phyloP scores from a whole-genome alignment of 768 basidiomycete species.

The Russula compacta region DNA sequence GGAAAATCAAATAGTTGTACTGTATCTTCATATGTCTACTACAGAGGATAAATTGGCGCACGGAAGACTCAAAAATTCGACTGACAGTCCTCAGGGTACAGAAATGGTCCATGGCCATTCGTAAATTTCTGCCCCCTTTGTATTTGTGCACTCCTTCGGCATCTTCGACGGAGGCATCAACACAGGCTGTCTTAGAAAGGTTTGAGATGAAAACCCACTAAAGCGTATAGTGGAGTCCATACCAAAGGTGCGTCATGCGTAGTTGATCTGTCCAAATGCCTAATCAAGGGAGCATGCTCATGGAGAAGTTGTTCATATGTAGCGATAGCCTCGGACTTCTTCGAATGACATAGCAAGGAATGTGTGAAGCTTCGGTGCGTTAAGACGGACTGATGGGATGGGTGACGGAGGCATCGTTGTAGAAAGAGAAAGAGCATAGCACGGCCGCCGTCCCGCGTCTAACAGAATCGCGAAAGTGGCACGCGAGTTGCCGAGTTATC shows the following conservation, averaged over 20 bases:
- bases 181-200: not conserved
- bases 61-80: not conserved
- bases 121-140: constrained; percentile 2
- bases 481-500: too few relatives aligned
- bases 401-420: constrained; percentile 2
- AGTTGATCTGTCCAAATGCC: constrained; percentile 1
- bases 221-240: not conserved
- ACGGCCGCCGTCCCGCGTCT: not conserved
- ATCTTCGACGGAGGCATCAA: not conserved
- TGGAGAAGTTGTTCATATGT: constrained; percentile 10
- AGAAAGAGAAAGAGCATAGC: constrained; percentile 9
- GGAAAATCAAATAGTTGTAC: constrained; percentile 15
- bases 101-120: not conserved
- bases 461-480: too few relatives aligned
- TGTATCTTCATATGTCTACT: constrained; percentile 15
- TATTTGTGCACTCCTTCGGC: not conserved
- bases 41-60: not conserved
- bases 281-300: constrained; percentile 10
- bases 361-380: not conserved
- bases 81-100: constrained; percentile 8
- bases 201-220: not conserved
- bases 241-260: not conserved
- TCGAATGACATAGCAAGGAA: not conserved
- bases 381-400: not conserved
- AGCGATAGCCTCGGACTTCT: constrained; percentile 4